These are phyloP conservation scores for Quillaja saponaria DNA, from an alignment of 306 rosid genomes.

Conservation along the genomic window DNA sequence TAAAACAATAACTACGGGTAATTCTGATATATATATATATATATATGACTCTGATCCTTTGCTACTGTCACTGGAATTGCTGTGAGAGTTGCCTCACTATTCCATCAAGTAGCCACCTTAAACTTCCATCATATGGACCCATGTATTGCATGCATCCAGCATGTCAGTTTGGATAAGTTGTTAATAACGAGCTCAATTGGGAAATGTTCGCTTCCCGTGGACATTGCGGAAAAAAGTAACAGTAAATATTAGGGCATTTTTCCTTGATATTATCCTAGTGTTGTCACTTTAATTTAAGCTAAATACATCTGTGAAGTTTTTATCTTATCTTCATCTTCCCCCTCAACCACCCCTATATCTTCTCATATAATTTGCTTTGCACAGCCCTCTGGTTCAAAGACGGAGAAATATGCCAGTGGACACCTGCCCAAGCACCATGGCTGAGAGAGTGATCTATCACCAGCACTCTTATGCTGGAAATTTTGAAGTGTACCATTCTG, in stretches of 20 bases:
- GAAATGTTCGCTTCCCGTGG: too few species aligned
- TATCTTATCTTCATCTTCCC: too few species aligned
- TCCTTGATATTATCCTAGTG: not conserved
- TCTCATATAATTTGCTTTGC: slow-evolving; percentile 14
- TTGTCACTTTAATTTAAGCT: not conserved
- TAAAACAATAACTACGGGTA: not conserved
- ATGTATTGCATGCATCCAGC: slow-evolving; percentile 1
- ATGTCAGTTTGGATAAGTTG: not conserved
- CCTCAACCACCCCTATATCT: not conserved
- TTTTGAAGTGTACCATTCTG: slow-evolving; percentile 32
- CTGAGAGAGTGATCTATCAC: slow-evolving; percentile 60
- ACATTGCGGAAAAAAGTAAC: too few species aligned
- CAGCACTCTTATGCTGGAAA: slow-evolving; percentile 13
- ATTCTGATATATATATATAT: too few species aligned
- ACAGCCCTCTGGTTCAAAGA: slow-evolving; percentile 95
- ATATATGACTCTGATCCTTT: too few species aligned
- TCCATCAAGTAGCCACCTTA: slow-evolving; percentile 16
- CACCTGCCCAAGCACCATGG: slow-evolving; percentile 71
- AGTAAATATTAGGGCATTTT: too few species aligned
- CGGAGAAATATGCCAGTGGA: slow-evolving; percentile 80
- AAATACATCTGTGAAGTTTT: not conserved
- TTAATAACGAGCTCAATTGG: slow-evolving; percentile 4
- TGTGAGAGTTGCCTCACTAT: not conserved
- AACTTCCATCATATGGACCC: slow-evolving; percentile 1
- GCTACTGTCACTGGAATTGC: slow-evolving; percentile 2